phyloP scores from a whole-genome alignment of 2,329 filamentous ascomycete species.

The Conoideocrella luteorostrata region DNA sequence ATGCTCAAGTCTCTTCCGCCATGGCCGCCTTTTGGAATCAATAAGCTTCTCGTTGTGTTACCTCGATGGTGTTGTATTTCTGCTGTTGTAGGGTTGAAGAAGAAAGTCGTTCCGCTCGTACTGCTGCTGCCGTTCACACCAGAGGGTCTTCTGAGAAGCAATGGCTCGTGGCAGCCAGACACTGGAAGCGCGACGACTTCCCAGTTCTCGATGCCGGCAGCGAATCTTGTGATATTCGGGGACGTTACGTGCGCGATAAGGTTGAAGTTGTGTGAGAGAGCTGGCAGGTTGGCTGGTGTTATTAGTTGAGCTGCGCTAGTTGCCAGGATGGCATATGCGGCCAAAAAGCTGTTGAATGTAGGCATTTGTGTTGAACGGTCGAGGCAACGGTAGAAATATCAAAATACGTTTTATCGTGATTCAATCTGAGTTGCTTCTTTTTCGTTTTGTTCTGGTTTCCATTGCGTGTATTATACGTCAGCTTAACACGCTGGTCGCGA shows the following conservation, averaged over 20 bases:
- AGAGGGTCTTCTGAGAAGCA: constrained; percentile 2
- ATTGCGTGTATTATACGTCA: no score
- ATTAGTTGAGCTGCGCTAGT: neutral
- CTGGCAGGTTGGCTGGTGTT: neutral
- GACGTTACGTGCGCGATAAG: constrained; percentile 6
- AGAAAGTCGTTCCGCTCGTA: constrained; percentile 4
- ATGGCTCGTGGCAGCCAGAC: constrained; percentile 1
- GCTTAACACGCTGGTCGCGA: neutral
- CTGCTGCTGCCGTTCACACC: neutral
- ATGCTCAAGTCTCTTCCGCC: constrained; percentile 4
- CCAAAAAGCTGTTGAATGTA: neutral
- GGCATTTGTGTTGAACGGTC: neutral
- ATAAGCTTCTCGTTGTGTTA: neutral
- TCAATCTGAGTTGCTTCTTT: no score
- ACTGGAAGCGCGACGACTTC: neutral
- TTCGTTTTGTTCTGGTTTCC: no score
- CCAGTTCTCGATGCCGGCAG: constrained; percentile 8
- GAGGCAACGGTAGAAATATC: no score
- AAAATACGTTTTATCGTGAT: no score
- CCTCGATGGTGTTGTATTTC: neutral
- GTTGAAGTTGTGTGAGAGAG: constrained; percentile 1
- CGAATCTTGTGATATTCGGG: constrained; percentile 1
- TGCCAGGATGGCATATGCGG: constrained; percentile 1
- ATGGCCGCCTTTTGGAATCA: constrained; percentile 1
- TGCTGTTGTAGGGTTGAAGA: constrained; percentile 2